These are phyloP conservation scores for Amanita subjunquillea DNA, from an alignment of 768 basidiomycete genomes.

Conservation along the genomic window DNA sequence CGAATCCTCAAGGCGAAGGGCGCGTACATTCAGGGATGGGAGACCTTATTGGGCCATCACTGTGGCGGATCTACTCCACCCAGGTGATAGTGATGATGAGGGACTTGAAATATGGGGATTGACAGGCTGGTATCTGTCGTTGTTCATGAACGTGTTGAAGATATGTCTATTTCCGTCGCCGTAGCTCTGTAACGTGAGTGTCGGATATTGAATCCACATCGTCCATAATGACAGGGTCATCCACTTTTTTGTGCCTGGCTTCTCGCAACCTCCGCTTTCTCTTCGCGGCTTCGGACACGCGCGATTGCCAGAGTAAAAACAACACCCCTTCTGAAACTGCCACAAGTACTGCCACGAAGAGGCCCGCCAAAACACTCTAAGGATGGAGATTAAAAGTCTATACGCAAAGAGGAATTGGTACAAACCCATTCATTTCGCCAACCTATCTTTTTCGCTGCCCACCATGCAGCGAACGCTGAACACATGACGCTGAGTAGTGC, in stretches of 20 bases:
- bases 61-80: conserved; percentile 46
- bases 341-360: conserved; percentile 53
- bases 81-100: conserved; percentile 24
- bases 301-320: conserved; percentile 65
- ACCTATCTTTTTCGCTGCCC: conserved; percentile 51
- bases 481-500: conserved; percentile 59
- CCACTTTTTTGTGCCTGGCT: conserved; percentile 27
- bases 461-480: conserved; percentile 62
- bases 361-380: conserved; percentile 52
- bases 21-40: conserved; percentile 43
- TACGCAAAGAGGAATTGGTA: conserved; percentile 3
- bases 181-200: background rate
- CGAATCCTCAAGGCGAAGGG: conserved; percentile 36
- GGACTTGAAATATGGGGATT: conserved; percentile 72
- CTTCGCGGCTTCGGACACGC: conserved; percentile 12
- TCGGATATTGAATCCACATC: background rate
- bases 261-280: conserved; percentile 9
- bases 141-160: conserved; percentile 46
- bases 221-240: conserved; percentile 11
- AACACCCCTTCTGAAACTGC: conserved; percentile 61
- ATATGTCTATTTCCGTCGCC: conserved; percentile 1
- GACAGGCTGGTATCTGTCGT: conserved; percentile 73
- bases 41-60: conserved; percentile 59
- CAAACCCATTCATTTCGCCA: conserved; percentile 75
- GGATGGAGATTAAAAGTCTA: background rate